Base-by-base conservation (phyloP, 768 basidiomycete genomes). In the Suillus ampliporus region DNA sequence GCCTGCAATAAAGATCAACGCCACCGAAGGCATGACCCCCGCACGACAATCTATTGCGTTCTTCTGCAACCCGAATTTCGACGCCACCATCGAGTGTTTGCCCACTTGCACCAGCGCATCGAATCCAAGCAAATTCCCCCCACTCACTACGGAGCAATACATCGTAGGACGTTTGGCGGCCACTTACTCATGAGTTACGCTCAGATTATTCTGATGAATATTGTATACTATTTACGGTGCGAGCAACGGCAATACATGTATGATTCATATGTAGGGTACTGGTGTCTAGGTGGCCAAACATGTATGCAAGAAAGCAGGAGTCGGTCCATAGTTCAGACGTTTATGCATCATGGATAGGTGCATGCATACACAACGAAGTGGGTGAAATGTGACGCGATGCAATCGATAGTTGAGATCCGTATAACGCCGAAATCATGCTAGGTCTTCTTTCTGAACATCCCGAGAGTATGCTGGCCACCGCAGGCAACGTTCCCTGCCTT, bases 21-120 rank as follows among this genome's bases (percentile, higher is more conserved):
- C 81, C 9, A 78, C 76, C 7, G 85, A 88, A 65, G 77, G 73
- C n/a, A 74, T 87, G 62, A 89, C 86, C 1, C 88, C 91, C 1
- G 74, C 78, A 10, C 84, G 93, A 31, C 91, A 92, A 70, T 92
- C 90, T 10, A 89, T 94, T 57, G 93, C 90, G 9, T 95, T 91
- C 80, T 95, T 95, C 77, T 92, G 90, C 79, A 94, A 90, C 68
- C 92, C 92, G 4, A 92, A 94, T 66, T 86, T 84, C 68, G 82
- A 82, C 46, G 79, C 90, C 15, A 78, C 82, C 61, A 88, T 95
- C 60, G 79, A 86, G 17, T 91, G 92, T 66, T 75, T 94, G 31
- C 90, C 92, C 21, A 90, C 84, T 61, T 87, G 86, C 65, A 64
- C 75, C 26, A 60, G 60, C 38, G 21, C 65, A 43, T 65, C 67